phyloP scores from a whole-genome alignment of 73 alveolate species.

The Halteria grandinella region DNA sequence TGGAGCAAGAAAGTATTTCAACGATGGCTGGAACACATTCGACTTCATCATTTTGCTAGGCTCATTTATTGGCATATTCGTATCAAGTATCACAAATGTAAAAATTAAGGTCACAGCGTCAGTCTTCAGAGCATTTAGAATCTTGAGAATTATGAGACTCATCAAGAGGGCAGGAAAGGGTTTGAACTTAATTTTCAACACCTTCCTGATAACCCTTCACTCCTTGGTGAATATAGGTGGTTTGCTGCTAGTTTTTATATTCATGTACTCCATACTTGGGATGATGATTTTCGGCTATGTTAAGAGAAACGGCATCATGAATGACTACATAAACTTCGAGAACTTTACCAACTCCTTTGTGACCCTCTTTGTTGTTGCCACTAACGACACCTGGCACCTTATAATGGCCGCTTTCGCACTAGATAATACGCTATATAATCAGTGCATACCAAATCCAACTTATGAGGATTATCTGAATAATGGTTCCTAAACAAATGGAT shows the following conservation, averaged over 20 bases:
- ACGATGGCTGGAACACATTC: conserved; percentile 64
- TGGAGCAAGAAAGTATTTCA: conserved; percentile 46
- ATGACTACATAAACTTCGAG: conserved; percentile 44
- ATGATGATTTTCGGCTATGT: conserved; percentile 52
- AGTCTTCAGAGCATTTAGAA: conserved; percentile 53
- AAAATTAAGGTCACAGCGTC: conserved; percentile 23
- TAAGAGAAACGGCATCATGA: conserved; percentile 22
- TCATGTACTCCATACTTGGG: conserved; percentile 63
- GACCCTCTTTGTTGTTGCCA: conserved; percentile 41
- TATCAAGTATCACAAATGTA: background rate
- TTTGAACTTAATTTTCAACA: conserved; percentile 25
- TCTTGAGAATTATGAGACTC: conserved; percentile 56
- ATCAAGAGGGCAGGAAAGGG: conserved; percentile 33
- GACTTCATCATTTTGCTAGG: conserved; percentile 53
- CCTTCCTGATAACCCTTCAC: conserved; percentile 52
- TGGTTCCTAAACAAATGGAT: conserved; percentile 4
- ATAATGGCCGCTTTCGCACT: conserved; percentile 35
- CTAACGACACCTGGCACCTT: conserved; percentile 72
- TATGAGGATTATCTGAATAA: conserved; percentile 6
- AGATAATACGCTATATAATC: background rate
- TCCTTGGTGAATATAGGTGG: conserved; percentile 70
- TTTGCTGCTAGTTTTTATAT: conserved; percentile 48
- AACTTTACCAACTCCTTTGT: conserved; percentile 47
- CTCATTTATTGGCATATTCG: conserved; percentile 13
- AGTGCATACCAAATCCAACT: conserved; percentile 33